Conservation (phyloP, 1,284 basidiomycete genomes). For the Filobasidium uniguttulatum region DNA sequence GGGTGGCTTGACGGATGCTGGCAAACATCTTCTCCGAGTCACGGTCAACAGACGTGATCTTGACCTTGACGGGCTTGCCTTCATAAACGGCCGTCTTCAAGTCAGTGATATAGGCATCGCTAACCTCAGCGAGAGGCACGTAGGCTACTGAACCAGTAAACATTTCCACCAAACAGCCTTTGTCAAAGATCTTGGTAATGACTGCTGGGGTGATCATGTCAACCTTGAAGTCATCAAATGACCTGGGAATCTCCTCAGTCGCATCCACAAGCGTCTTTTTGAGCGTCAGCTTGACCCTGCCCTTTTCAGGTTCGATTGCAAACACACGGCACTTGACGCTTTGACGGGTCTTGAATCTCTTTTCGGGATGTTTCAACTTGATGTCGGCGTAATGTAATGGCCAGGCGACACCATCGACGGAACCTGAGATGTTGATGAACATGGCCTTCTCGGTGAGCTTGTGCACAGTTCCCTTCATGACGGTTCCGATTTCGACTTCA, state of each 20-base stretch:
- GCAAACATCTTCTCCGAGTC: constrained; percentile 58
- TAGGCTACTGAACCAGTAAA: constrained; percentile 79
- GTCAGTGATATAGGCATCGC: constrained; percentile 51
- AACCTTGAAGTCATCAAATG: constrained; percentile 50
- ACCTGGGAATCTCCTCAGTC: constrained; percentile 53
- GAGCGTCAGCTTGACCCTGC: constrained; percentile 72
- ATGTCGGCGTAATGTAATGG: constrained; percentile 94
- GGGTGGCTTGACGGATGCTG: constrained; percentile 70
- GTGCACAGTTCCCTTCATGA: constrained; percentile 72
- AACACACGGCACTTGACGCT: constrained; percentile 83
- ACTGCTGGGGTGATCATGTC: constrained; percentile 72
- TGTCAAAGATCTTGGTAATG: constrained; percentile 65
- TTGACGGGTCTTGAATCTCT: constrained; percentile 73
- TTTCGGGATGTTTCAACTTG: constrained; percentile 75
- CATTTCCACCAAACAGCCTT: constrained; percentile 69
- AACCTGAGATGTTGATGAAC: constrained; percentile 72
- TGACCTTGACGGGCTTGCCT: constrained; percentile 76
- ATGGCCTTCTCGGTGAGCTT: constrained; percentile 63
- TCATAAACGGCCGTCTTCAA: constrained; percentile 57
- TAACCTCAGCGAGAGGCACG: constrained; percentile 65
- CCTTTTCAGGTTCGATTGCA: constrained; percentile 64
- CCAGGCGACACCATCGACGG: constrained; percentile 84
- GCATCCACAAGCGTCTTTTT: constrained; percentile 86
- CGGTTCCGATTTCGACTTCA: constrained; percentile 71
- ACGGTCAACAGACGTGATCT: constrained; percentile 58